Conservation (phyloP, 179 eudicot species). For the Pouteria campechiana region DNA sequence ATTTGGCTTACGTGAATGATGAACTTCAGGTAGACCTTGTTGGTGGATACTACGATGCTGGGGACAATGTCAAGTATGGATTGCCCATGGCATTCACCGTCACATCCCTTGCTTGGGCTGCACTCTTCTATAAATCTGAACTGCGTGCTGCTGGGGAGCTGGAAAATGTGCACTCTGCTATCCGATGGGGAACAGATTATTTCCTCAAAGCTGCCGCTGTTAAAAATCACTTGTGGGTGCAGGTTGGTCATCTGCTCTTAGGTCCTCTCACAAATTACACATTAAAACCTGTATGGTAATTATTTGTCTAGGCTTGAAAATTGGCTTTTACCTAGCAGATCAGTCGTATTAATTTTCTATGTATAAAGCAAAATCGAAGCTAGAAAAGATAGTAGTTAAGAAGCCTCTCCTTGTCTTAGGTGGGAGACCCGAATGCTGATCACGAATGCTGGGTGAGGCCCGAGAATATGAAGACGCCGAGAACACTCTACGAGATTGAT, state of each 20-base stretch:
- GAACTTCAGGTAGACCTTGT: slow-evolving; percentile 62
- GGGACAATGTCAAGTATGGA: slow-evolving; percentile 87
- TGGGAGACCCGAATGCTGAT: slow-evolving; percentile 56
- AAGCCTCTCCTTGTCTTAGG: slow-evolving; percentile 17
- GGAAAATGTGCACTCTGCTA: slow-evolving; percentile 30
- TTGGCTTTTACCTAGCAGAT: no score
- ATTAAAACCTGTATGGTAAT: no score
- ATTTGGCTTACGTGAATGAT: not conserved
- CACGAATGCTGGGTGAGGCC: slow-evolving; percentile 82
- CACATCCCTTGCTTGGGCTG: slow-evolving; percentile 67
- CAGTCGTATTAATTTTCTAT: no score
- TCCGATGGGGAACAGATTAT: slow-evolving; percentile 84
- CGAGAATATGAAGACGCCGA: slow-evolving; percentile 61
- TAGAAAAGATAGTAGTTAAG: no score
- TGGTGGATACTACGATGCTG: slow-evolving; percentile 94
- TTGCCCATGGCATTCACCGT: slow-evolving; percentile 86
- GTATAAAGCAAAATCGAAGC: no score
- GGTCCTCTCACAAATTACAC: no score
- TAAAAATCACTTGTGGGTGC: slow-evolving; percentile 44
- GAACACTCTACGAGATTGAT: slow-evolving; percentile 50
- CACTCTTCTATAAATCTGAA: slow-evolving; percentile 35
- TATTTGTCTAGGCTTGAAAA: no score
- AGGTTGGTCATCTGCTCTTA: slow-evolving; percentile 21
- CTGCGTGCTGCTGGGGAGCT: slow-evolving; percentile 48
- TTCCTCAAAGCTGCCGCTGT: slow-evolving; percentile 46